Evolutionary conservation across 163 green algal species (phyloP), one percentile per base, ranked within the genome.

Genomic region (Chlorella variabilis): DNA sequence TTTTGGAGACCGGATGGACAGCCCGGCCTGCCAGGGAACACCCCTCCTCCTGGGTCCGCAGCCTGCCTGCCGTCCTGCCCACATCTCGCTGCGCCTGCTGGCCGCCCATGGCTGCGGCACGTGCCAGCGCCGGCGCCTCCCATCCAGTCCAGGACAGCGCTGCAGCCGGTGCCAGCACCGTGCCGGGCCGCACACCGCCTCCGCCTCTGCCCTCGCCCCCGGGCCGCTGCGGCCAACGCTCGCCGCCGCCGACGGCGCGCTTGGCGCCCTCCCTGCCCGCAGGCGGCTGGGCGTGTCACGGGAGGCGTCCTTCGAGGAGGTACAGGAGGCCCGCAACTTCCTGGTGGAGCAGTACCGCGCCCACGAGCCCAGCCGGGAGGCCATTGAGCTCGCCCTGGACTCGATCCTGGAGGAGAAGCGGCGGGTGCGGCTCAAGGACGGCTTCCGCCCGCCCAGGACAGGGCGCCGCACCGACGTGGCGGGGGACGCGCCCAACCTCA

Each of bases 311-410:
- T 95, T 93, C 82, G 93, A 96, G 75, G 93, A 96, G 77, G 88
- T 96, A 2, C 89, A 94, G 84, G 90, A 94, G 29, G 93, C 93
- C 3, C 80, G 90, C 11, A 95, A 96, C 80, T 96, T 89, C 59
- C 77, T 96, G 29, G 91, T 88, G 58, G 91, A 94, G 92, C 83
- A 91, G 81, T 96, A 96, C 86, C 87, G 85, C 51, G 88, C 77
- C 70, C 93, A 98, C 80, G 93, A 94, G 78, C 87, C 85, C 1
- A 95, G 89, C 78, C 81, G 90, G 42, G 94, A 98, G 74, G 78
- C 92, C 4, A 96, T 98, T 31, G 94, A 97, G 87, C 86, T 94
- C 31, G 93, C 94, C 0, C 96, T 94, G 84, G 94, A 98, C 70
- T 82, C 51, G 34, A 87, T 97, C 63, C 88, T 96, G 70, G 80